A percentile compares a stretch with the other conserved stretches of the same genome.
Conservation (phyloP, 148 eudicot species). For the Simmondsia chinensis region DNA sequence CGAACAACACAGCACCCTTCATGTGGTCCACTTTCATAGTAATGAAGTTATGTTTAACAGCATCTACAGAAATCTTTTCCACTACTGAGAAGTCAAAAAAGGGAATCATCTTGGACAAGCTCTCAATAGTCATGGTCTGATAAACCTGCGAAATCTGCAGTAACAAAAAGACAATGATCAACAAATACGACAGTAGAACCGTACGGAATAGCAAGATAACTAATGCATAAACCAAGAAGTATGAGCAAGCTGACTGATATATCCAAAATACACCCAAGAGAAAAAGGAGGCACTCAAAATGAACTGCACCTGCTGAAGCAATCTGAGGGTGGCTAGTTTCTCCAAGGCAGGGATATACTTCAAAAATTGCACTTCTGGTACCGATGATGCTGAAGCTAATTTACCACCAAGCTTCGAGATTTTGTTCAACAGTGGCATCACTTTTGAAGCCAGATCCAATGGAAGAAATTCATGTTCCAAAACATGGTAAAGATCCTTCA, state of each 20-base stretch:
- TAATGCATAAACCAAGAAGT: neutral
- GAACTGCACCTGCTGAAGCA: slow-evolving; percentile 72
- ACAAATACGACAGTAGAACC: too few relatives aligned
- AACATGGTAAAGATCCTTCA: slow-evolving; percentile 79
- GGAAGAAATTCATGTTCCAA: slow-evolving; percentile 75
- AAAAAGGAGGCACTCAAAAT: neutral
- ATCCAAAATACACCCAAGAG: too few relatives aligned
- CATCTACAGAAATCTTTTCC: slow-evolving; percentile 90
- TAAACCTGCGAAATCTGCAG: slow-evolving; percentile 83
- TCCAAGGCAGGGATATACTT: slow-evolving; percentile 67
- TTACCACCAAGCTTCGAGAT: slow-evolving; percentile 85
- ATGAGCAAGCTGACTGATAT: too few relatives aligned
- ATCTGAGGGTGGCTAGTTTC: slow-evolving; percentile 69
- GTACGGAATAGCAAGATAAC: neutral
- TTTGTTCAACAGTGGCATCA: slow-evolving; percentile 61
- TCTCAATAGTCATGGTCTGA: slow-evolving; percentile 67
- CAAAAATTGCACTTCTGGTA: slow-evolving; percentile 77
- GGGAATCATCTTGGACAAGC: slow-evolving; percentile 67
- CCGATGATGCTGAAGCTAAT: slow-evolving; percentile 74
- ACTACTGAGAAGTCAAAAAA: slow-evolving; percentile 71
- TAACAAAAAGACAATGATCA: slow-evolving; percentile 6
- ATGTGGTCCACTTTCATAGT: slow-evolving; percentile 79
- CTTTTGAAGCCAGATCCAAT: slow-evolving; percentile 57
- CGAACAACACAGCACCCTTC: slow-evolving; percentile 63
- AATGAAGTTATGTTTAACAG: slow-evolving; percentile 70